Percentiles rank a stretch among this genome's conserved stretches.
These are phyloP conservation scores for Symbiodinium pilosum DNA, from an alignment of 73 alveolate genomes.

Conservation along the genomic window DNA sequence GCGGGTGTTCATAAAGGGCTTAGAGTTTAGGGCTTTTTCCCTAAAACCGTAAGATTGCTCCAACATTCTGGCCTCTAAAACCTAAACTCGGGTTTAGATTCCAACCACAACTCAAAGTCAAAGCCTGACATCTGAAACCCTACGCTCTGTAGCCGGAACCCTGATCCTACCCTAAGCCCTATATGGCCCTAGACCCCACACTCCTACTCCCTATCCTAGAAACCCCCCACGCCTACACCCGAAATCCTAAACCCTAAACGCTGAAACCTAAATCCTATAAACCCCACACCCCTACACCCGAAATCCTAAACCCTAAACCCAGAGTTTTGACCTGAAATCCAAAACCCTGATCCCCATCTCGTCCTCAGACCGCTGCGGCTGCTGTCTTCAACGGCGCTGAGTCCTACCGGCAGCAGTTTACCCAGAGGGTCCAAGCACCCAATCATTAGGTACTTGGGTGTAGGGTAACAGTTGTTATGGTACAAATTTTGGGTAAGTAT, in stretches of 20 bases:
- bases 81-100: neutral
- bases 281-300: neutral
- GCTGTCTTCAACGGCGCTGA: slow-evolving; percentile 9
- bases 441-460: too few species aligned
- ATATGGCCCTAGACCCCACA: neutral
- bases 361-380: neutral
- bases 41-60: too few species aligned
- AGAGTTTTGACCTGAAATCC: neutral
- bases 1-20: too few species aligned
- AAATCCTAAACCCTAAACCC: neutral
- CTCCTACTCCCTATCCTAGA: neutral
- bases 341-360: neutral
- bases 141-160: neutral
- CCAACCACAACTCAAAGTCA: neutral
- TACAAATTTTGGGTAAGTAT: too few species aligned
- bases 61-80: too few species aligned
- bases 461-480: too few species aligned
- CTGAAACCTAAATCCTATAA: neutral
- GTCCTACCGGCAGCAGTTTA: neutral
- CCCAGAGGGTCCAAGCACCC: too few species aligned
- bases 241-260: neutral
- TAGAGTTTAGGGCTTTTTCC: too few species aligned
- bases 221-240: neutral
- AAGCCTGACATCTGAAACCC: neutral
- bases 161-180: neutral